Evolutionary conservation across 2,329 filamentous ascomycete genomes (phyloP).

Genomic region (Cladophialophora carrionii): DNA sequence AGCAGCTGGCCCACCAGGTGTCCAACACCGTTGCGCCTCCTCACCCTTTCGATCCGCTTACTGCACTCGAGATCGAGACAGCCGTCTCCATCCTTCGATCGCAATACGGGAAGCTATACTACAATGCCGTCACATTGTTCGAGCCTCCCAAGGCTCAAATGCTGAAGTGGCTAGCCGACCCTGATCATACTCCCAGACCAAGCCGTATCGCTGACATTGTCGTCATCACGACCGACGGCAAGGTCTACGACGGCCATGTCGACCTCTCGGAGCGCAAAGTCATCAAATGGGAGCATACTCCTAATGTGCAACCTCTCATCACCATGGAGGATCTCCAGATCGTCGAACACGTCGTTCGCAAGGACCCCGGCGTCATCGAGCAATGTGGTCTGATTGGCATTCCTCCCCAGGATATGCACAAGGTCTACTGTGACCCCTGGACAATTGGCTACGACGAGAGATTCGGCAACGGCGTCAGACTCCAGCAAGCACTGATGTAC

Average conservation of each 20-base stretch:
- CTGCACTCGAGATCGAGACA: constrained; percentile 70
- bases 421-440: constrained; percentile 96
- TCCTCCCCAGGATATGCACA: constrained; percentile 81
- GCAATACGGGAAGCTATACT: constrained; percentile 71
- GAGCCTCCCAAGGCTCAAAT: constrained; percentile 86
- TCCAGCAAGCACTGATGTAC: constrained; percentile 95
- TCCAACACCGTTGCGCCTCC: constrained; percentile 58
- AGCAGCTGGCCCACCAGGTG: constrained; percentile 66
- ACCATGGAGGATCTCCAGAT: constrained; percentile 86
- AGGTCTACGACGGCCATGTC: constrained; percentile 80
- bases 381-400: constrained; percentile 85
- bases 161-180: constrained; percentile 74
- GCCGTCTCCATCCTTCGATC: constrained; percentile 70
- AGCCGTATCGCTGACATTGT: constrained; percentile 78
- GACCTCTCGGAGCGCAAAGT: constrained; percentile 70
- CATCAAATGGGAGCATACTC: constrained; percentile 72
- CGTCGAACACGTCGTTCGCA: constrained; percentile 75
- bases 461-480: constrained; percentile 74
- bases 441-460: constrained; percentile 93
- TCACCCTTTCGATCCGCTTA: constrained; percentile 80
- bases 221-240: constrained; percentile 75
- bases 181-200: constrained; percentile 64
- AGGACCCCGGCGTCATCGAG: constrained; percentile 84
- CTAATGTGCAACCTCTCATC: constrained; percentile 83
- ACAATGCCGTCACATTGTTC: constrained; percentile 82